Base-by-base conservation (phyloP, 2,329 filamentous ascomycete genomes). In the Monilinia fructigena region DNA sequence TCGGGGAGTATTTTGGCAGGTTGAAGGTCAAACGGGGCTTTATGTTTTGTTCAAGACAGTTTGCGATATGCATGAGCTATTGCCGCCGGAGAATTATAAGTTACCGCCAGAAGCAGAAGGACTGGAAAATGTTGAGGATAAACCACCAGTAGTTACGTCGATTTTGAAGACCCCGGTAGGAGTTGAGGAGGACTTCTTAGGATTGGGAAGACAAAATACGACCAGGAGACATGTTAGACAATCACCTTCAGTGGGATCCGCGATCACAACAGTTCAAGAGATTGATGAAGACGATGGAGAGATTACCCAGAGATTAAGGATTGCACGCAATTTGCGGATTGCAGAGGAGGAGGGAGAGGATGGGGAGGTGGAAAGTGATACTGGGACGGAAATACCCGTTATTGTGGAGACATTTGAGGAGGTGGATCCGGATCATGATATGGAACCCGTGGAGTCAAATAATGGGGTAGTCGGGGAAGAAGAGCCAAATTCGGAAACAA, bases 31-130 rank as follows among this genome's bases (percentile, higher is more conserved):
- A 76, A 92, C 92, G n/a, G 95, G 95, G 0, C 81, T 99, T 14
- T 99, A 99, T 77, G 86, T 96, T 67, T 89, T 99, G 75, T 99
- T 98, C 83, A 98, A 97, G 83, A 95, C 90, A 0, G 93, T 98
- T 28, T 98, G 94, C 78, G 95, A 99, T 77, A 84, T 89, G 72
- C 97, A 97, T 78, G 89, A 90, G 72, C 83, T 98, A 68, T 87
- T 99, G 40, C 93, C 93, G 1, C 88, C 92, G 61, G 95, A 98
- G 79, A 97, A 96, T 76, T 97, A 98, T 80, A 98, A 96, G 68
- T 87, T 99, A 55, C 94, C 95, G 0, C 87, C 91, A 2, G 94
- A 98, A 78, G 94, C 95, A 4, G 94, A 98, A 78, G 94, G 93
- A 0, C 80, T 92, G 2, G 91, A 94, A 70, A 79, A 80, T 18